Percentiles rank a stretch among this genome's conserved stretches.
These are phyloP conservation scores for Penicillium sp. DNA, from an alignment of 2,329 filamentous ascomycete genomes.

Conservation along the genomic window DNA sequence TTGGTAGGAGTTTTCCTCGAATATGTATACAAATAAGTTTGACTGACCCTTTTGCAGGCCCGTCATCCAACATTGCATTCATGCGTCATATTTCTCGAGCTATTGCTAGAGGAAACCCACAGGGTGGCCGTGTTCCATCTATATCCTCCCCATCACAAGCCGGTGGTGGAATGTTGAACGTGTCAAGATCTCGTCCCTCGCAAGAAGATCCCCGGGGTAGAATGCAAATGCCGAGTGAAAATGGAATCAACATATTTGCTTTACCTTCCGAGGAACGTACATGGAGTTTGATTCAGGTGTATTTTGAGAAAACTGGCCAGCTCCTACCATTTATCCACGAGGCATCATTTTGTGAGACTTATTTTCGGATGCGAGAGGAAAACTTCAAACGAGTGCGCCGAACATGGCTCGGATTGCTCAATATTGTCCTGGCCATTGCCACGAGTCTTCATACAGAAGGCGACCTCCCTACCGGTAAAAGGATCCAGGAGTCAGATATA, in stretches of 20 bases:
- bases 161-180: conserved; percentile 16
- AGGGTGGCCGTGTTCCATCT: not conserved
- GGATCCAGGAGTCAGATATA: conserved; percentile 18
- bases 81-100: conserved; percentile 19
- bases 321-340: conserved; percentile 31
- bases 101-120: conserved; percentile 9
- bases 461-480: conserved; percentile 8
- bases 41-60: conserved; percentile 9
- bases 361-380: conserved; percentile 18
- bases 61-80: conserved; percentile 27
- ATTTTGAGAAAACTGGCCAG: conserved; percentile 28
- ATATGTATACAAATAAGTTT: not conserved
- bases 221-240: not conserved
- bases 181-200: conserved; percentile 11
- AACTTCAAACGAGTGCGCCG: conserved; percentile 24
- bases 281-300: conserved; percentile 18
- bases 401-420: conserved; percentile 33
- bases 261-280: conserved; percentile 17
- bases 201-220: not conserved
- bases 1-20: conserved; percentile 24
- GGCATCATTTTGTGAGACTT: conserved; percentile 27
- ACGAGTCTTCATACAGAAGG: conserved; percentile 14
- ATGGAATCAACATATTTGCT: conserved; percentile 14
- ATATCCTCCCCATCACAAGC: not conserved
- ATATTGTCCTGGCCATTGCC: conserved; percentile 31